Evolutionary conservation across 2,329 filamentous ascomycete species (phyloP).

Genomic region (Venturia carpophila): DNA sequence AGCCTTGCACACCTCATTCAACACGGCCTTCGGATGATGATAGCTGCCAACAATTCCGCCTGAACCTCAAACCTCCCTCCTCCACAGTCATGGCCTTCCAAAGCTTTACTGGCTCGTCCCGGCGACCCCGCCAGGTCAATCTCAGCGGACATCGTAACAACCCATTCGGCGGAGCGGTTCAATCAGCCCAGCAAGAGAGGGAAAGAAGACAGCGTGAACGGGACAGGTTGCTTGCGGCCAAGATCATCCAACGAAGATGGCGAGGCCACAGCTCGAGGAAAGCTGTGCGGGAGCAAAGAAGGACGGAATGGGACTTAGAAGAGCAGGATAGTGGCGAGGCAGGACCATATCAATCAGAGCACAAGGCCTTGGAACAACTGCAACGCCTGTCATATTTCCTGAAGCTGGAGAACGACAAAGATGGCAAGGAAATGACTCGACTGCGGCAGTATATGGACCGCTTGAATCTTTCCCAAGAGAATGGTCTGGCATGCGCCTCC

Average conservation of each 20-base stretch:
- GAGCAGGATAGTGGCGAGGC: slow-evolving; percentile 21
- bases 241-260: slow-evolving; percentile 72
- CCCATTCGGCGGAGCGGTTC: slow-evolving; percentile 56
- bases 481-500: slow-evolving; percentile 23
- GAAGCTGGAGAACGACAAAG: slow-evolving; percentile 24
- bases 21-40: not conserved
- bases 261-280: slow-evolving; percentile 60
- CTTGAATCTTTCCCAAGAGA: slow-evolving; percentile 23
- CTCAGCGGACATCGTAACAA: slow-evolving; percentile 78
- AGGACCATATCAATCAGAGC: slow-evolving; percentile 4
- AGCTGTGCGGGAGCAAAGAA: slow-evolving; percentile 51
- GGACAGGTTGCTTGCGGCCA: slow-evolving; percentile 64
- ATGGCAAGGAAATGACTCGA: slow-evolving; percentile 33
- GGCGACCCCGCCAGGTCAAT: slow-evolving; percentile 84
- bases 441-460: slow-evolving; percentile 32
- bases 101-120: slow-evolving; percentile 81
- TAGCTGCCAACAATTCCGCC: not conserved
- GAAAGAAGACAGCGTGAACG: slow-evolving; percentile 72
- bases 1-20: not conserved
- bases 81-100: slow-evolving; percentile 60
- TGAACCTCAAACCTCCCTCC: not conserved
- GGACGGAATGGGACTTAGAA: slow-evolving; percentile 30
- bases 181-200: slow-evolving; percentile 80
- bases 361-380: slow-evolving; percentile 34
- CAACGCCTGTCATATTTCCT: slow-evolving; percentile 39